A percentile compares a stretch with the other conserved stretches of the same genome.
These are phyloP conservation scores for Apiotrichum siamense DNA, from an alignment of 1,284 basidiomycete species.

Conservation along the genomic window DNA sequence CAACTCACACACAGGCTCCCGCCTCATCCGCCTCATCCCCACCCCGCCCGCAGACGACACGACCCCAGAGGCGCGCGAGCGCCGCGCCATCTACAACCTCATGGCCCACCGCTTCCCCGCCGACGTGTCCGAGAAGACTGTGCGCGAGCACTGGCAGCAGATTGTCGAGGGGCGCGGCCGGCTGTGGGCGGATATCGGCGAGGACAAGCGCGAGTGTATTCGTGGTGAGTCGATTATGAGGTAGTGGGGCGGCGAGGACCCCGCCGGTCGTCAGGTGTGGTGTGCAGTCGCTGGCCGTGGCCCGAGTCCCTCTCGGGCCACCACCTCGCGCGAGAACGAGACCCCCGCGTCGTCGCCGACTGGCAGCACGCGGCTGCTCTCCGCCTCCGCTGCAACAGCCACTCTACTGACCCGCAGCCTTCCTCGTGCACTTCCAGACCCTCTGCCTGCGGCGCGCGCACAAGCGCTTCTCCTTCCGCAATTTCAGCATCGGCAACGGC, in stretches of 20 bases:
- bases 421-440: slow-evolving; percentile 83
- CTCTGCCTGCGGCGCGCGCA: slow-evolving; percentile 80
- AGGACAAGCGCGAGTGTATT: slow-evolving; percentile 74
- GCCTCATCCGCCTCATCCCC: slow-evolving; percentile 53
- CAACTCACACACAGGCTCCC: slow-evolving; percentile 39
- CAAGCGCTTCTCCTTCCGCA: slow-evolving; percentile 80
- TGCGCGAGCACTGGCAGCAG: slow-evolving; percentile 83
- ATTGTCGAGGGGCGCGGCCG: slow-evolving; percentile 83
- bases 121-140: slow-evolving; percentile 61
- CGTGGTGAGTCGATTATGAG: slow-evolving; percentile 28
- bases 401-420: slow-evolving; percentile 53
- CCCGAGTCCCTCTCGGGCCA: too few species aligned
- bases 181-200: slow-evolving; percentile 83
- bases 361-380: too few species aligned
- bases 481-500: slow-evolving; percentile 72
- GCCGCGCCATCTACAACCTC: slow-evolving; percentile 63
- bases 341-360: too few species aligned
- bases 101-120: slow-evolving; percentile 74
- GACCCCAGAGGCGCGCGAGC: slow-evolving; percentile 27
- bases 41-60: slow-evolving; percentile 20
- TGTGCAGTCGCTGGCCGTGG: too few species aligned
- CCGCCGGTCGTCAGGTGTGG: too few species aligned
- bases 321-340: too few species aligned
- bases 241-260: too few species aligned
- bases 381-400: too few species aligned